Conservation (phyloP, 805 yeast species). For the Pichia manshurica region DNA sequence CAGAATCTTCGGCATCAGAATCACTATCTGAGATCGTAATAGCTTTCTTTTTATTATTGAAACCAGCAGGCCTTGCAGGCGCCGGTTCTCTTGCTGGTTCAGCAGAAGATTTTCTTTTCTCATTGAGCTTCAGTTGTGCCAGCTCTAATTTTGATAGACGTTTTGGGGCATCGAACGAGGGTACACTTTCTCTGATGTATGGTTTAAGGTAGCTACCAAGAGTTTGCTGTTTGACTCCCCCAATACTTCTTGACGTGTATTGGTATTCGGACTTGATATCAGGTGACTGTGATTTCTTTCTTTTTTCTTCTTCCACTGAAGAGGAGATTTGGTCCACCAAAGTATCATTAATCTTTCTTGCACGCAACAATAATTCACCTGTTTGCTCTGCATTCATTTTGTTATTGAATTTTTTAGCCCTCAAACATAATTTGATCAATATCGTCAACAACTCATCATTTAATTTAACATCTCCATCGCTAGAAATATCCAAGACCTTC, state of each 20-base stretch:
- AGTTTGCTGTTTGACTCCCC: conserved; percentile 12
- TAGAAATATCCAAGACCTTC: conserved; percentile 59
- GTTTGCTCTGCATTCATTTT: conserved; percentile 65
- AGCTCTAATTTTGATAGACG: conserved; percentile 25
- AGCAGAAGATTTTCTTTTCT: conserved; percentile 13
- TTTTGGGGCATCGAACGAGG: conserved; percentile 17
- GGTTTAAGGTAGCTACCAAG: conserved; percentile 10
- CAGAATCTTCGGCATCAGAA: conserved; percentile 33
- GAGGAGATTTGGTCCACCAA: conserved; percentile 49
- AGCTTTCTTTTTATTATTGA: conserved; percentile 30
- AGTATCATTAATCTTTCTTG: conserved; percentile 46
- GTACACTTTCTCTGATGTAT: background rate
- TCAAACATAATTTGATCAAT: conserved; percentile 56
- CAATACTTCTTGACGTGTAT: conserved; percentile 9
- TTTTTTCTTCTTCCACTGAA: conserved; percentile 35
- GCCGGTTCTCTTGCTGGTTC: conserved; percentile 35
- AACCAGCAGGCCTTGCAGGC: conserved; percentile 50
- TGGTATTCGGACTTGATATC: conserved; percentile 9
- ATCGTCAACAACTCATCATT: conserved; percentile 50
- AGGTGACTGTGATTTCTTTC: conserved; percentile 6
- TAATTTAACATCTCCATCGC: conserved; percentile 44
- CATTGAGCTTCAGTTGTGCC: conserved; percentile 24
- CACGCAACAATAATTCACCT: conserved; percentile 54
- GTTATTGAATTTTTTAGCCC: conserved; percentile 62
- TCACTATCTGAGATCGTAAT: conserved; percentile 20